Percentiles rank a stretch among this genome's conserved stretches.
These are phyloP conservation scores for Isatis tinctoria DNA, from an alignment of 345 rosid genomes.

Conservation along the genomic window DNA sequence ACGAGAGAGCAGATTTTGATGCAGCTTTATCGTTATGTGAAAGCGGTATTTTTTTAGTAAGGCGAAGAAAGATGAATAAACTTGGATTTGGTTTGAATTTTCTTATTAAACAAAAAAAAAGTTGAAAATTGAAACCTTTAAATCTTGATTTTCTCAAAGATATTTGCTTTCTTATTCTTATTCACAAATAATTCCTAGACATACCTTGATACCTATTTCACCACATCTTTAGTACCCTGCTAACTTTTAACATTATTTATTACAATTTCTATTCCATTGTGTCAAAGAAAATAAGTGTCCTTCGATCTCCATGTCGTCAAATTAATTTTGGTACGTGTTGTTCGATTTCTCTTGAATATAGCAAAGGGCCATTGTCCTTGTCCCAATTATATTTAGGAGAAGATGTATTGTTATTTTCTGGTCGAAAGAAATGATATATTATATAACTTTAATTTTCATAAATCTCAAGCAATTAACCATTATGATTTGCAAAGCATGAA, in stretches of 20 bases:
- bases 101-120: neutral
- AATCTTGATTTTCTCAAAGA: constrained; percentile 16
- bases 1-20: constrained; percentile 38
- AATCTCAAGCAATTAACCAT: constrained; percentile 10
- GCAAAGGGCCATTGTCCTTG: constrained; percentile 10
- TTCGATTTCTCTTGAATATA: constrained; percentile 19
- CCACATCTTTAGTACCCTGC: neutral
- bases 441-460: neutral
- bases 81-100: constrained; percentile 38
- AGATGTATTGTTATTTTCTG: neutral
- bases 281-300: neutral
- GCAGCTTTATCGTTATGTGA: constrained; percentile 33
- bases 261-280: neutral
- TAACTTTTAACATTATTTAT: neutral
- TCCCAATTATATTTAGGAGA: neutral
- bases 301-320: neutral
- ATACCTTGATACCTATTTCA: neutral
- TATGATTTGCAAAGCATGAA: constrained; percentile 20
- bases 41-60: neutral
- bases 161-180: neutral
- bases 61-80: neutral
- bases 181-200: neutral
- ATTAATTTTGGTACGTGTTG: constrained; percentile 20
- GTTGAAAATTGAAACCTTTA: constrained; percentile 24
- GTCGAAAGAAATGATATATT: too few species aligned